Percentiles rank a stretch among this genome's conserved stretches.
Conservation (phyloP, 371 early-diverging fungal species). For the Mucor circinelloides region DNA sequence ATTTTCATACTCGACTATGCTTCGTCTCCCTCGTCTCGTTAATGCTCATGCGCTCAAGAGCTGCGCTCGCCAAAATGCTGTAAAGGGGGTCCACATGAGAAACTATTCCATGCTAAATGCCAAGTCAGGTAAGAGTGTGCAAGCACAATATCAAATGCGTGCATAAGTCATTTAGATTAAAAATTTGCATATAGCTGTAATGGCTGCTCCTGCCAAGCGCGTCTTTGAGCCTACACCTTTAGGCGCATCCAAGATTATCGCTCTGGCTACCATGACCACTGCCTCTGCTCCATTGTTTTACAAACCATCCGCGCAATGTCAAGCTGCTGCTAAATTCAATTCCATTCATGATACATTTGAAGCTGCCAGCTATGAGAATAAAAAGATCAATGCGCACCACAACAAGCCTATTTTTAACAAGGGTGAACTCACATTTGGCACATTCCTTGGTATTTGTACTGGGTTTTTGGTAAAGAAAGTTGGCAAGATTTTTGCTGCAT, state of each 20-base stretch:
- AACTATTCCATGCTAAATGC: not conserved
- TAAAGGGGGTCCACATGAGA: not conserved
- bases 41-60: slow-evolving; percentile 1
- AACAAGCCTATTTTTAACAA: slow-evolving; percentile 29
- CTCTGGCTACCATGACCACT: slow-evolving; percentile 17
- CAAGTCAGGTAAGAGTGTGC: not conserved
- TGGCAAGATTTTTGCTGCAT: slow-evolving; percentile 42
- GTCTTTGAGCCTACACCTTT: not conserved
- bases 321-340: slow-evolving; percentile 27
- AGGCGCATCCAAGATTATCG: slow-evolving; percentile 20
- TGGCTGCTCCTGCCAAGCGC: not conserved
- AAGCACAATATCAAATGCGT: not conserved
- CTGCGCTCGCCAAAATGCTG: not conserved
- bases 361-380: not conserved
- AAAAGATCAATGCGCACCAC: not conserved
- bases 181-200: not conserved
- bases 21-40: slow-evolving; percentile 10
- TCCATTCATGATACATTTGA: not conserved
- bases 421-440: slow-evolving; percentile 50
- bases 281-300: slow-evolving; percentile 15
- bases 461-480: slow-evolving; percentile 53
- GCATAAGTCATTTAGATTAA: not conserved
- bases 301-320: slow-evolving; percentile 31
- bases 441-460: slow-evolving; percentile 50
- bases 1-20: not conserved